Conservation (phyloP, 1,284 basidiomycete species). For the Cryptococcus maquisensis region DNA sequence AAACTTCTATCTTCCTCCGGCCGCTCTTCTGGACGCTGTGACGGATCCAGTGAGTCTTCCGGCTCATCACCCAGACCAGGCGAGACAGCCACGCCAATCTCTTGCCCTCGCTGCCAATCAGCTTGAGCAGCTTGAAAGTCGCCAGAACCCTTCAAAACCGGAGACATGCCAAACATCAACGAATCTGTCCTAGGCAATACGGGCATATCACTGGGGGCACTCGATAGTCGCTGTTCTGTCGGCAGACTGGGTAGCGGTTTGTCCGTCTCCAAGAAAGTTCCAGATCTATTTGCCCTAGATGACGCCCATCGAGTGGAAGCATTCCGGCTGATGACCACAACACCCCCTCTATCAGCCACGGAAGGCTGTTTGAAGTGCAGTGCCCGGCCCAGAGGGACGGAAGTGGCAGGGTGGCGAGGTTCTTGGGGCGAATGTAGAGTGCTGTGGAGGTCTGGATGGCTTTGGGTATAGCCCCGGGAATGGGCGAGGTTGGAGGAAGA, state of each 20-base stretch:
- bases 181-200: constrained; percentile 15
- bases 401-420: constrained; percentile 5
- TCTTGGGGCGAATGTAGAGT: neutral
- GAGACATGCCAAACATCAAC: constrained; percentile 35
- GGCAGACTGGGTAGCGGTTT: constrained; percentile 30
- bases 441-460: constrained; percentile 11
- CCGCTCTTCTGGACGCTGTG: neutral
- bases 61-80: neutral
- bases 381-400: constrained; percentile 4
- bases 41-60: neutral
- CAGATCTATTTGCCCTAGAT: constrained; percentile 3
- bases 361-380: constrained; percentile 25
- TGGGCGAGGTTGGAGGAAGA: neutral
- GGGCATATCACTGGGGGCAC: constrained; percentile 10
- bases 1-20: neutral
- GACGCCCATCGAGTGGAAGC: neutral
- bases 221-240: constrained; percentile 4
- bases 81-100: neutral
- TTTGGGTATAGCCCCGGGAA: constrained; percentile 3
- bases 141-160: constrained; percentile 2
- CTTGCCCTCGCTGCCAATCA: neutral
- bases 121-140: neutral
- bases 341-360: constrained; percentile 14
- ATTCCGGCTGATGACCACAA: constrained; percentile 19
- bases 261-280: constrained; percentile 15